These are phyloP conservation scores for Candida pseudoglaebosa DNA, from an alignment of 805 yeast genomes.

Conservation along the genomic window DNA sequence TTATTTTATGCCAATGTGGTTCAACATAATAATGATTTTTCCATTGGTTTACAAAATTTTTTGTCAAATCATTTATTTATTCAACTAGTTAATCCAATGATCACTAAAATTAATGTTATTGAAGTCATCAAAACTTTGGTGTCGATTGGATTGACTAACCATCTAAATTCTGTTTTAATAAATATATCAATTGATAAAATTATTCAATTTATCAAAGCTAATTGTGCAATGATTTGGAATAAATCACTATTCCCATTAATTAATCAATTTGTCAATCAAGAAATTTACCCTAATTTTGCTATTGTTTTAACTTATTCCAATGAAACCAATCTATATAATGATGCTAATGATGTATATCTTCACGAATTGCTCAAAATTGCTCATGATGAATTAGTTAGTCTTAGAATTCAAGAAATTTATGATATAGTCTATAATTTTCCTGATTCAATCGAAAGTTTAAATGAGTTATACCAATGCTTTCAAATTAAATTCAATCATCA, in stretches of 20 bases:
- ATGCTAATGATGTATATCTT: conserved; percentile 12
- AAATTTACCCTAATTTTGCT: conserved; percentile 34
- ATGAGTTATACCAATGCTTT: conserved; percentile 55
- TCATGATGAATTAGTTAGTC: conserved; percentile 35
- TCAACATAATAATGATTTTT: conserved; percentile 6
- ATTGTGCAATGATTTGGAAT: conserved; percentile 37
- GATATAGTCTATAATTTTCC: conserved; percentile 57
- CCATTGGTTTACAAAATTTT: conserved; percentile 7
- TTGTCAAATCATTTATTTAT: conserved; percentile 10
- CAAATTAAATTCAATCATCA: conserved; percentile 20
- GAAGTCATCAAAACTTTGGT: conserved; percentile 16
- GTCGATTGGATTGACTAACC: conserved; percentile 18
- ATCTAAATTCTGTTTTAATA: conserved; percentile 27
- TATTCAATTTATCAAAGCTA: conserved; percentile 20
- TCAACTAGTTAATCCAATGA: background rate
- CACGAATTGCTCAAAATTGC: conserved; percentile 32
- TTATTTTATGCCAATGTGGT: conserved; percentile 20
- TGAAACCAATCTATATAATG: conserved; percentile 6
- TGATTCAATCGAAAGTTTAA: conserved; percentile 45
- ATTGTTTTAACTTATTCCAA: conserved; percentile 9
- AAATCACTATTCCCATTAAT: conserved; percentile 30
- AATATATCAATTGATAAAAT: conserved; percentile 36
- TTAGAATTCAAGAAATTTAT: conserved; percentile 57
- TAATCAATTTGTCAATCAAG: conserved; percentile 33
- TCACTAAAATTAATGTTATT: conserved; percentile 11